Conservation (phyloP, 75 land plant species). For the Cunninghamia lanceolata region DNA sequence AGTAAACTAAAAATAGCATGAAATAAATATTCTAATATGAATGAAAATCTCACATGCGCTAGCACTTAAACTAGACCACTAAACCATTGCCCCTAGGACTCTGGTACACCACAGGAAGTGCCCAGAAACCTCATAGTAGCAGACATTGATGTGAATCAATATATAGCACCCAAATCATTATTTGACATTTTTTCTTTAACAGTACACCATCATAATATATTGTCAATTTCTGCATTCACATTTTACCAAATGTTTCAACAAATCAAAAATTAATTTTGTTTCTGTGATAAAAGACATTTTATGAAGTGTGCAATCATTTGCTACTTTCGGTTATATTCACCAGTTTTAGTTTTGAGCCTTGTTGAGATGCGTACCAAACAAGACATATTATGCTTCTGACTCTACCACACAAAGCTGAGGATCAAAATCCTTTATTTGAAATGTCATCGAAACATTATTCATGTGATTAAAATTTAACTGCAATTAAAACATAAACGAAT, state of each 20-base stretch:
- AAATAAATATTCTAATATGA: too few relatives aligned
- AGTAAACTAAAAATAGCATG: too few relatives aligned
- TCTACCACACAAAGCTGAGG: not conserved
- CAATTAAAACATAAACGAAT: not conserved
- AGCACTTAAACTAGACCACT: too few relatives aligned
- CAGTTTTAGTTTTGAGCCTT: not conserved
- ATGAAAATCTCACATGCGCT: too few relatives aligned
- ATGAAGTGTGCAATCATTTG: not conserved
- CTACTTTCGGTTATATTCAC: not conserved
- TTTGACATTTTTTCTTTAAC: not conserved
- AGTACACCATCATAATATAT: too few relatives aligned
- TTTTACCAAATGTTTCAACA: not conserved
- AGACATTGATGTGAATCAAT: not conserved
- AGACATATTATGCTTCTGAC: not conserved
- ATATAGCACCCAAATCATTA: not conserved
- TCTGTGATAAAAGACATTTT: not conserved
- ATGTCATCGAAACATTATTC: too few relatives aligned
- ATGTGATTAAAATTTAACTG: too few relatives aligned
- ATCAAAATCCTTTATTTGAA: not conserved
- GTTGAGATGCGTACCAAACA: not conserved
- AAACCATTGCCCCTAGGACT: not conserved
- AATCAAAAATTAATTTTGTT: too few relatives aligned
- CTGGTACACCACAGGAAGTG: not conserved
- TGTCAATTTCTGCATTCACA: not conserved
- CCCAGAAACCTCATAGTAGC: not conserved